Evolutionary conservation across 2,329 filamentous ascomycete genomes (phyloP).

Genomic region (Aureobasidium sp.): DNA sequence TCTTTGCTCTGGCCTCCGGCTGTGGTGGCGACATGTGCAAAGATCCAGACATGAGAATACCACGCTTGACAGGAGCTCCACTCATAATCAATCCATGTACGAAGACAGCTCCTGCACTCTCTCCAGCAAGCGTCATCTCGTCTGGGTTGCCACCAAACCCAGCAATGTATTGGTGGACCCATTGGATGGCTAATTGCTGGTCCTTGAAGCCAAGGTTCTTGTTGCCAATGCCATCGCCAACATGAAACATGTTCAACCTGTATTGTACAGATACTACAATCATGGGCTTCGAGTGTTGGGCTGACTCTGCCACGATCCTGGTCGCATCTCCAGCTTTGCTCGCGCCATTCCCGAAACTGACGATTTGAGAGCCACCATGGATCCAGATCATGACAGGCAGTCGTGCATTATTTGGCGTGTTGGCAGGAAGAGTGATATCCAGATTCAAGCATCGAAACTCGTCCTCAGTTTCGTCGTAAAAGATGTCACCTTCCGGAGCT

Average conservation of each 20-base stretch:
- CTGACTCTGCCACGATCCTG: slow-evolving; percentile 26
- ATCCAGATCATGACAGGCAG: slow-evolving; percentile 42
- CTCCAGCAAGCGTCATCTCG: slow-evolving; percentile 38
- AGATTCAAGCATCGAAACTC: slow-evolving; percentile 41
- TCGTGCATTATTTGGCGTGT: not conserved
- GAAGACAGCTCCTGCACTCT: slow-evolving; percentile 43
- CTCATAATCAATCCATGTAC: slow-evolving; percentile 37
- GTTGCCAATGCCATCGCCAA: slow-evolving; percentile 35
- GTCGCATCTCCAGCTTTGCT: slow-evolving; percentile 32
- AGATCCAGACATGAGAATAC: slow-evolving; percentile 37
- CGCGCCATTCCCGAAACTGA: slow-evolving; percentile 39
- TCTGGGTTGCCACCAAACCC: slow-evolving; percentile 32
- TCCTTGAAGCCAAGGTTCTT: slow-evolving; percentile 23
- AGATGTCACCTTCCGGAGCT: slow-evolving; percentile 29
- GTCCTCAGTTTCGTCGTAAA: slow-evolving; percentile 32
- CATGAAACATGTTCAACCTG: slow-evolving; percentile 40
- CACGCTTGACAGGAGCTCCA: slow-evolving; percentile 29
- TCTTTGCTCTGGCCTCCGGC: slow-evolving; percentile 28
- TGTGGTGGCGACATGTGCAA: slow-evolving; percentile 39
- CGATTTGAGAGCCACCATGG: slow-evolving; percentile 41
- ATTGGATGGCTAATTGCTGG: slow-evolving; percentile 30
- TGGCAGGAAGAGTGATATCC: slow-evolving; percentile 32
- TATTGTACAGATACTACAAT: slow-evolving; percentile 40
- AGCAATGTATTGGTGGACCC: slow-evolving; percentile 29
- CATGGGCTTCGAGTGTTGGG: slow-evolving; percentile 30